Percentiles rank a stretch among this genome's conserved stretches.
Conservation (phyloP, 345 rosid species). For the Stellera chamaejasme region DNA sequence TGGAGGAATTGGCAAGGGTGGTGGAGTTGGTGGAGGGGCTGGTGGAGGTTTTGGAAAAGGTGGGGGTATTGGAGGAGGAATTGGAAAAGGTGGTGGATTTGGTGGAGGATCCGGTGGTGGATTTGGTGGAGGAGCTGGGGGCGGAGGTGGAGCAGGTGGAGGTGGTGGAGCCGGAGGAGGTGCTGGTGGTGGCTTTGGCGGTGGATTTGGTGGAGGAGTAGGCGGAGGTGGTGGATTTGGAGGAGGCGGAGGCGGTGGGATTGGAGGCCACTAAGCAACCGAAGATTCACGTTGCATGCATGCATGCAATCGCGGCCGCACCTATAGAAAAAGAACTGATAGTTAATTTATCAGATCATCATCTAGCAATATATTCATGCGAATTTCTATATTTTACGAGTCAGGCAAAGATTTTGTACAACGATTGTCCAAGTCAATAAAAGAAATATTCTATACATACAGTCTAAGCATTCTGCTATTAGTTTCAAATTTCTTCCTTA, state of each 20-base stretch:
- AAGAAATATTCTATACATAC: too few species aligned
- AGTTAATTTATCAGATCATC: too few species aligned
- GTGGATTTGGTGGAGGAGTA: conserved; percentile 15
- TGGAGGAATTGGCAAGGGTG: conserved; percentile 14
- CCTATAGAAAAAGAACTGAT: too few species aligned
- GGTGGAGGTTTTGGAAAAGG: neutral
- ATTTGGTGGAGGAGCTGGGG: conserved; percentile 27
- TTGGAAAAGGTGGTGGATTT: neutral
- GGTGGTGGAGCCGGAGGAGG: conserved; percentile 39
- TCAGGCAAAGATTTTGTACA: too few species aligned
- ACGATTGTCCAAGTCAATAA: too few species aligned
- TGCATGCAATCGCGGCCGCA: conserved; percentile 14
- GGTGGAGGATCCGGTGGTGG: conserved; percentile 29
- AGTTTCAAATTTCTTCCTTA: too few species aligned
- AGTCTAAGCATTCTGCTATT: too few species aligned
- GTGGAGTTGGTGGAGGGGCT: conserved; percentile 7
- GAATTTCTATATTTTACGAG: too few species aligned
- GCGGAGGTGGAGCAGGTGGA: neutral
- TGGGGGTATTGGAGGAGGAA: conserved; percentile 20
- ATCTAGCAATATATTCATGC: too few species aligned
- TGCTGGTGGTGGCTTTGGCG: conserved; percentile 18
- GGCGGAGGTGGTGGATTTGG: conserved; percentile 22
- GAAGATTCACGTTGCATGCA: conserved; percentile 20
- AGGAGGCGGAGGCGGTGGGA: conserved; percentile 11
- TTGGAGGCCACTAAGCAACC: conserved; percentile 9